These are phyloP conservation scores for Ehretia macrophylla DNA, from an alignment of 257 asterid genomes.

Conservation along the genomic window DNA sequence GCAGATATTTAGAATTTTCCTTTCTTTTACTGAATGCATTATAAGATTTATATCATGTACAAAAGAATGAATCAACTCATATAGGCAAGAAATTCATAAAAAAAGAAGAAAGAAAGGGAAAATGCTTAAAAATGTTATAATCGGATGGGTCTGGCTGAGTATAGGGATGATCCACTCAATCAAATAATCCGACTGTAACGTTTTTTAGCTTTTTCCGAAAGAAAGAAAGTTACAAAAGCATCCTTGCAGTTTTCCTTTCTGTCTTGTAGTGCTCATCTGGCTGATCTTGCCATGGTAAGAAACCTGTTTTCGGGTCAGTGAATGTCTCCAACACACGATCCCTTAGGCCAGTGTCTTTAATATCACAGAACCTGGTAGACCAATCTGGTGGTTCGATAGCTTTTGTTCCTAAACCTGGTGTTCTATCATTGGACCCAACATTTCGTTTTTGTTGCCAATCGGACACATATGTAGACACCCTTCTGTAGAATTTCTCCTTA, in stretches of 20 bases:
- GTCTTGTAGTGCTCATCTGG: neutral
- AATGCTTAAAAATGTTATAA: too few species aligned
- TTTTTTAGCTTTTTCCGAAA: neutral
- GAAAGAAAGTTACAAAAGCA: neutral
- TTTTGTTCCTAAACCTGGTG: slow-evolving; percentile 71
- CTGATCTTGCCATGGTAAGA: slow-evolving; percentile 61
- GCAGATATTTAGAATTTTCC: neutral
- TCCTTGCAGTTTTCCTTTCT: neutral
- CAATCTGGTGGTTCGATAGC: slow-evolving; percentile 68
- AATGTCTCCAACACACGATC: slow-evolving; percentile 34
- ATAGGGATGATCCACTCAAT: too few species aligned
- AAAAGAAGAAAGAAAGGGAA: too few species aligned
- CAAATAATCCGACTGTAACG: too few species aligned
- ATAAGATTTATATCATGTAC: too few species aligned
- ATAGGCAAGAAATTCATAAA: too few species aligned
- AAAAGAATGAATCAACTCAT: neutral
- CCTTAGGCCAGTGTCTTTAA: slow-evolving; percentile 50
- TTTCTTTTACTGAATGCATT: neutral
- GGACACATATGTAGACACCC: slow-evolving; percentile 76
- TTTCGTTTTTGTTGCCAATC: slow-evolving; percentile 71
- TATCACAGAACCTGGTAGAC: slow-evolving; percentile 62
- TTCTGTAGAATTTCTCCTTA: slow-evolving; percentile 62
- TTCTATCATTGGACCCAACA: slow-evolving; percentile 62
- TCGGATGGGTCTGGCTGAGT: too few species aligned
- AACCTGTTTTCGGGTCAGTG: slow-evolving; percentile 33